Conservation (phyloP, 768 basidiomycete genomes). For the Suillus variegatus region DNA sequence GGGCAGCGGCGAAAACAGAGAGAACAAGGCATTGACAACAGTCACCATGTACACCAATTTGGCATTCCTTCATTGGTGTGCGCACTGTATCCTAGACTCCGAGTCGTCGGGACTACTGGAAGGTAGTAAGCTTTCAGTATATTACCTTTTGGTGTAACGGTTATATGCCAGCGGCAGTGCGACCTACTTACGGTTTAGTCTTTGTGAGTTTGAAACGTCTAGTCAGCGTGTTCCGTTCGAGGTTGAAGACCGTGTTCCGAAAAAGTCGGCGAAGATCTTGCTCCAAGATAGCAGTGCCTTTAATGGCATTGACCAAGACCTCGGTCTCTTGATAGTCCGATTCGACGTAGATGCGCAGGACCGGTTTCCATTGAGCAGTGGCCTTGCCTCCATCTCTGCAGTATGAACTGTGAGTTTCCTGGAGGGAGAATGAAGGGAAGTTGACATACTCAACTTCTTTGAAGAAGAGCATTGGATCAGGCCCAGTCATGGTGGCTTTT, state of each 20-base stretch:
- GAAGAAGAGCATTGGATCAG: background rate
- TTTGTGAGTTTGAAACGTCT: background rate
- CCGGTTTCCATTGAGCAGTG: background rate
- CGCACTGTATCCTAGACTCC: too few relatives aligned
- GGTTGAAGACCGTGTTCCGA: constrained; percentile 2
- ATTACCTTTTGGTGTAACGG: too few relatives aligned
- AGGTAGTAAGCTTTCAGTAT: too few relatives aligned
- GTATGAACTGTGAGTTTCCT: background rate
- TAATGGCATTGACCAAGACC: background rate
- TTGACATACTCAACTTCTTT: constrained; percentile 2
- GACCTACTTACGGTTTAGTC: background rate
- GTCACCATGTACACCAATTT: background rate
- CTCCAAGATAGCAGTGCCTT: background rate
- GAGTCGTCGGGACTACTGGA: too few relatives aligned
- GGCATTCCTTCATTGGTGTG: background rate
- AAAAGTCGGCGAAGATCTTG: background rate
- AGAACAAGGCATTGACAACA: background rate
- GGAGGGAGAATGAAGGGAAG: background rate
- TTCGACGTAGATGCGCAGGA: constrained; percentile 1
- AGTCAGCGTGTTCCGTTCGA: background rate
- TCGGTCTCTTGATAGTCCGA: constrained; percentile 3
- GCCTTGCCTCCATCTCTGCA: background rate
- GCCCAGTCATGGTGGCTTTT: too few relatives aligned
- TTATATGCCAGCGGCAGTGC: too few relatives aligned
- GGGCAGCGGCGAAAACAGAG: background rate